phyloP scores from a whole-genome alignment of 257 asterid species.

The Dorcoceras hygrometricum region DNA sequence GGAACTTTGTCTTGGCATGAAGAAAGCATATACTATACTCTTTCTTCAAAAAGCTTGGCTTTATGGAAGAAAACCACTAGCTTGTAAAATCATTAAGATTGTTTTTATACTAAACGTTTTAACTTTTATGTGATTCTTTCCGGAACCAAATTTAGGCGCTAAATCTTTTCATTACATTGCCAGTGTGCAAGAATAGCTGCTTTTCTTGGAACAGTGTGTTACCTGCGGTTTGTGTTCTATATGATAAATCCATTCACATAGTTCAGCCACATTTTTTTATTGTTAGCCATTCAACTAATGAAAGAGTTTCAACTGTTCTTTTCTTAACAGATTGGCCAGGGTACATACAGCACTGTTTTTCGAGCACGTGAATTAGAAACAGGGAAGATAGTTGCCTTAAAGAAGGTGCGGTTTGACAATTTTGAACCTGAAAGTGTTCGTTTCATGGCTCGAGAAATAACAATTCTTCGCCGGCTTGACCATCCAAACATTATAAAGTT shows the following conservation, averaged over 20 bases:
- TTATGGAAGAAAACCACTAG: not conserved
- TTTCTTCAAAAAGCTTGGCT: not conserved
- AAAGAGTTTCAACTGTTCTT: conserved; percentile 5
- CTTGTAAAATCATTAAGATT: not conserved
- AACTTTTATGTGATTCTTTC: not conserved
- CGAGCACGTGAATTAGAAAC: conserved; percentile 85
- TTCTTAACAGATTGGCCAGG: conserved; percentile 82
- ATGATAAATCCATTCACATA: not conserved
- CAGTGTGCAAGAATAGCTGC: not conserved
- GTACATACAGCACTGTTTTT: conserved; percentile 91
- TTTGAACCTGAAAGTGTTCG: conserved; percentile 96
- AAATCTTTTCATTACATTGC: not conserved
- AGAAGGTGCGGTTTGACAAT: conserved; percentile 91
- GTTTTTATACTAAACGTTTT: not conserved
- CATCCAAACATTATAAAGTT: conserved; percentile 87
- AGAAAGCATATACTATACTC: no score
- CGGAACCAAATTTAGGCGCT: not conserved
- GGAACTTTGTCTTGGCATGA: not conserved
- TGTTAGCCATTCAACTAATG: conserved; percentile 10
- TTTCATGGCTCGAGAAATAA: conserved; percentile 92
- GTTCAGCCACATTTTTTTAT: not conserved
- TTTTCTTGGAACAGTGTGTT: not conserved
- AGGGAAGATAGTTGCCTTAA: conserved; percentile 73
- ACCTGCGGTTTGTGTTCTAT: not conserved
- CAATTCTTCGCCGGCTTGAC: conserved; percentile 80